Base-by-base conservation (phyloP, 2,329 filamentous ascomycete species). In the Lasiodiplodia citricola region DNA sequence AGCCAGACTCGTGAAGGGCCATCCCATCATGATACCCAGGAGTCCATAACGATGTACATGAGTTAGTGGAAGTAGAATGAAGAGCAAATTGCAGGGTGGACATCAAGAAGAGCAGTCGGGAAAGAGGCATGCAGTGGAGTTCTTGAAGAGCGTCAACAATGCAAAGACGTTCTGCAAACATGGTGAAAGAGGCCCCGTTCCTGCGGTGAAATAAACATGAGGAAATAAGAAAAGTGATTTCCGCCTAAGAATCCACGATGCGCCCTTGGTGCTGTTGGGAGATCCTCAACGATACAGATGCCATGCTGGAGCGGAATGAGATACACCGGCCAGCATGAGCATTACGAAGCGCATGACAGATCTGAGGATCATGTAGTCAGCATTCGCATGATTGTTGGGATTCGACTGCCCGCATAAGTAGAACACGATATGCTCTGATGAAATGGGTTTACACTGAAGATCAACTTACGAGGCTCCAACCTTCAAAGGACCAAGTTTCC, bases 1-100 rank as follows among this genome's bases (percentile, higher is more conserved):
- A n/a, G 25, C 57, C 38, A 69, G 44, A 44, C 16, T 28, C 51
- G 37, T 28, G 52, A 69, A 25, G 57, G 66, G 58, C 54, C 50
- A 56, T 56, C 51, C 14, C 16, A 35, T 56, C 50, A 25, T 21
- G 63, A 66, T 66, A 66, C 63, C 63, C 63, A 56, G 21, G 13
- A 66, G 21, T 52, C 31, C 18, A 21, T 52, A 47, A 64, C 18
- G 47, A 64, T 21, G n/a, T 52, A 64, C 60, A 64, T 38, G 25
- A 37, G 38, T 64, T 23, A 52, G 10, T 21, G 18, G 18, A 51
- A 23, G 10, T 37, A 8, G 18, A 57, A 21, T 60, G 56, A 47
- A 21, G 28, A 51, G 31, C 18, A 50, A 47, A 63, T 10, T n/a
- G n/a, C 21, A 47, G 44, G 44, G 44, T 47, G 44, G n/a, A 8